These are phyloP conservation scores for Suillus decipiens DNA, from an alignment of 768 basidiomycete genomes.

Conservation along the genomic window DNA sequence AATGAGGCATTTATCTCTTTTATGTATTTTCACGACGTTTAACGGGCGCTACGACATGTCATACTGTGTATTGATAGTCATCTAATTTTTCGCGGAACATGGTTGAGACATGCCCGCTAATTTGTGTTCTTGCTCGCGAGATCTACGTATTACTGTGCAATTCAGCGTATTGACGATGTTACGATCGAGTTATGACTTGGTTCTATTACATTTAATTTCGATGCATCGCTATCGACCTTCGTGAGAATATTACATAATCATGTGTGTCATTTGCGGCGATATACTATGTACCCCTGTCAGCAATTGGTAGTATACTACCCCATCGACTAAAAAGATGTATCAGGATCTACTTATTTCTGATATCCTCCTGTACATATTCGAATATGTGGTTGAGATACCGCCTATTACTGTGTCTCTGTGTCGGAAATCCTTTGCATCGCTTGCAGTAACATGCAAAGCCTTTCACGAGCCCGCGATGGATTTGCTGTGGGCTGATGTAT, in stretches of 20 bases:
- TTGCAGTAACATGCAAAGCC: neutral
- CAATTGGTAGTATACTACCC: neutral
- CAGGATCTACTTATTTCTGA: neutral
- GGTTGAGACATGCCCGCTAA: neutral
- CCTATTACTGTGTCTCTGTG: neutral
- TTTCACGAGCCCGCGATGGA: neutral
- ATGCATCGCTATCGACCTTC: neutral
- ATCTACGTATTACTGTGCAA: neutral
- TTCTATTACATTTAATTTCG: neutral
- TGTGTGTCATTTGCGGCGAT: too few species aligned
- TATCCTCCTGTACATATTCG: neutral
- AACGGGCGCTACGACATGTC: constrained; percentile 15
- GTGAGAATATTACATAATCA: too few species aligned
- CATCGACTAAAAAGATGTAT: neutral
- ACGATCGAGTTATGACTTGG: neutral
- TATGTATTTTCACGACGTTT: constrained; percentile 9
- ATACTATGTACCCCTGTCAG: neutral
- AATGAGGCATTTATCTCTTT: constrained; percentile 7
- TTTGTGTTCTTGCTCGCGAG: constrained; percentile 10
- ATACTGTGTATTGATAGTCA: constrained; percentile 35
- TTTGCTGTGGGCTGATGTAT: neutral
- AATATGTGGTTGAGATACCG: neutral
- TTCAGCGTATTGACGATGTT: neutral
- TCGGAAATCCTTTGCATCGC: neutral
- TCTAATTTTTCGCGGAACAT: neutral